A percentile compares a stretch with the other conserved stretches of the same genome.
These are phyloP conservation scores for Annona squamosa DNA, from an alignment of 164 flowering plant genomes.

Conservation along the genomic window DNA sequence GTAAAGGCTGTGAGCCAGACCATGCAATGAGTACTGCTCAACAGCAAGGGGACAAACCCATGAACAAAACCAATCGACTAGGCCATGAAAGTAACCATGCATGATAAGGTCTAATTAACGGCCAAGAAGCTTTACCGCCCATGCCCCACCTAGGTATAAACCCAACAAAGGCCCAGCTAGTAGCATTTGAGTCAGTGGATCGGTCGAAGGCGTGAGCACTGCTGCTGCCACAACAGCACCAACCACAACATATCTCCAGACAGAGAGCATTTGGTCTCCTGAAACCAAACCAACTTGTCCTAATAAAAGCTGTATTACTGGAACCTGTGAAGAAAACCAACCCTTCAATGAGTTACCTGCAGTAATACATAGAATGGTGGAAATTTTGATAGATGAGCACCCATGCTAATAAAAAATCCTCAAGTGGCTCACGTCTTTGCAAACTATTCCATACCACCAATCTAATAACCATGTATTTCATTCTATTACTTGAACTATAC, in stretches of 20 bases:
- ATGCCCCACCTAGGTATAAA: conserved; percentile 92
- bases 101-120: conserved; percentile 18
- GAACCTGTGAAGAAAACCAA: conserved; percentile 49
- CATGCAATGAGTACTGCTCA: background rate
- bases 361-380: background rate
- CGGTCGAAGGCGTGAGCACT: conserved; percentile 89
- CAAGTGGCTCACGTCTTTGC: background rate
- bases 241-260: conserved; percentile 97
- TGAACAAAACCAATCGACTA: background rate
- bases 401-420: background rate
- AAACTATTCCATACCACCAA: background rate
- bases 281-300: conserved; percentile 88
- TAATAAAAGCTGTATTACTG: conserved; percentile 78
- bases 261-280: conserved; percentile 92
- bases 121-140: conserved; percentile 74
- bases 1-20: background rate
- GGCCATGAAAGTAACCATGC: background rate
- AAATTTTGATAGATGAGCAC: no score
- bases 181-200: conserved; percentile 86
- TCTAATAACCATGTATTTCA: background rate
- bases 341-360: background rate
- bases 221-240: conserved; percentile 95
- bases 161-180: conserved; percentile 87
- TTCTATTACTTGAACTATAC: background rate
- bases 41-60: background rate